Evolutionary conservation across 257 asterid genomes (phyloP), one percentile per base, ranked within the genome.

Genomic region (Nicotiana paniculata): DNA sequence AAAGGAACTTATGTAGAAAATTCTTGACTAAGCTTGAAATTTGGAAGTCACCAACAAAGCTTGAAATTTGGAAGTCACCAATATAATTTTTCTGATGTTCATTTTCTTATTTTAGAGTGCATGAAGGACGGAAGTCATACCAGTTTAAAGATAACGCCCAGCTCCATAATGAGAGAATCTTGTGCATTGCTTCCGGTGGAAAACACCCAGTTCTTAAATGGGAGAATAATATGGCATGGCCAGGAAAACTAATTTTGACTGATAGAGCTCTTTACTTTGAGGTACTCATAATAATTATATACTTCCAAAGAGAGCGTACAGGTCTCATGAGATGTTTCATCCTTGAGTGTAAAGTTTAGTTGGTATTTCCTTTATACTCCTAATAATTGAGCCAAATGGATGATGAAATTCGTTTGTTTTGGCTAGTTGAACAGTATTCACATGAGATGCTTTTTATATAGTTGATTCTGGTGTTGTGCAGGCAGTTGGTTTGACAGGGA

Each of bases 161-260:
- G 77, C 84, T 69, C 87, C 82, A 87, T 37, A 37, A 91, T 66
- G 99, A 94, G 87, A 88, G 83, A 82, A 79, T 91, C 85, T 88
- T 94, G 62, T 93, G 98, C 79, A 89, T 96, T 80, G 93, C 94
- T 86, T 93, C 99, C n/a, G 92, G 95, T 84, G 88, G 97, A 86
- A 96, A 96, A 89, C 97, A 92, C 79, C 99, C 99, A 26, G 97
- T 96, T 66, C 88, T 96, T 82, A 96, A 83, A 87, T 96, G 99
- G 99, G 92, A 93, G 83, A 93, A 91, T 81, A 92, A 94, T 89
- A 87, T 90, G 88, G 93, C 95, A 55, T 96, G 98, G 99, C 99
- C 99, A 0, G 99, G 99, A 83, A 93, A 89, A 90, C 89, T 94
- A 61, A 93, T 90, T 54, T 88, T 94, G 88, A 96, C 98, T 26